A percentile compares a stretch with the other conserved stretches of the same genome.
Conservation (phyloP, 2,329 filamentous ascomycete species). For the Aspergillus fijiensis region DNA sequence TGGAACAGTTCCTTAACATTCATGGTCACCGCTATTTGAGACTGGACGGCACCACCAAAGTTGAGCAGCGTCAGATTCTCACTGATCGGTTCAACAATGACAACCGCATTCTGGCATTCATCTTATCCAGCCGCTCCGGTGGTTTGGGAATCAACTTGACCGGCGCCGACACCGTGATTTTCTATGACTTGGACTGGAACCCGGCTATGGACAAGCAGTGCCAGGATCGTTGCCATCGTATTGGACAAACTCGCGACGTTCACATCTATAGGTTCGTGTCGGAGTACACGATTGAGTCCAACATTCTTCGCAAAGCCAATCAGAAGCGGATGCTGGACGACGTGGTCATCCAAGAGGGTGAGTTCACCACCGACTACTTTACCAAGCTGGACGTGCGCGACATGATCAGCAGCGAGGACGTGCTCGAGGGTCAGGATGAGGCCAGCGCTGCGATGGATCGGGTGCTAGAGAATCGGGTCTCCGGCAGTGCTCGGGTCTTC, state of each 20-base stretch:
- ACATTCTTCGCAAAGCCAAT: slow-evolving; percentile 92
- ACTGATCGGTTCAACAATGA: slow-evolving; percentile 98
- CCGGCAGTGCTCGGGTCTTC: slow-evolving; percentile 68
- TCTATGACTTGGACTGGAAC: slow-evolving; percentile 99
- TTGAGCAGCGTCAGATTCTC: slow-evolving; percentile 91
- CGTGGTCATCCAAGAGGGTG: slow-evolving; percentile 96
- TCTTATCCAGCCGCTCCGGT: slow-evolving; percentile 89
- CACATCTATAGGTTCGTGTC: slow-evolving; percentile 95
- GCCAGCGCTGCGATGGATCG: slow-evolving; percentile 82
- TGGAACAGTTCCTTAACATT: slow-evolving; percentile 97
- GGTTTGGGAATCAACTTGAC: slow-evolving; percentile 95
- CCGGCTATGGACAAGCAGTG: slow-evolving; percentile 99
- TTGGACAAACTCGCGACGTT: slow-evolving; percentile 94
- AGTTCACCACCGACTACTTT: slow-evolving; percentile 96
- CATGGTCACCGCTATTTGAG: slow-evolving; percentile 96
- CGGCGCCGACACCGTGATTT: slow-evolving; percentile 95
- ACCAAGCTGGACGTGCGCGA: slow-evolving; percentile 71
- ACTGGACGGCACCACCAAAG: slow-evolving; percentile 92
- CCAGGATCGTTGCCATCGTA: slow-evolving; percentile 94
- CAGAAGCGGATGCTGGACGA: slow-evolving; percentile 98
- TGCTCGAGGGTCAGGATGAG: slow-evolving; percentile 65
- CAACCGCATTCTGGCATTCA: slow-evolving; percentile 87
- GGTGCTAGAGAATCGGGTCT: slow-evolving; percentile 69
- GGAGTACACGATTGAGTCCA: slow-evolving; percentile 94
- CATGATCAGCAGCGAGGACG: slow-evolving; percentile 59